Evolutionary conservation across 345 rosid species (phyloP).

Genomic region (Carallia brachiata): DNA sequence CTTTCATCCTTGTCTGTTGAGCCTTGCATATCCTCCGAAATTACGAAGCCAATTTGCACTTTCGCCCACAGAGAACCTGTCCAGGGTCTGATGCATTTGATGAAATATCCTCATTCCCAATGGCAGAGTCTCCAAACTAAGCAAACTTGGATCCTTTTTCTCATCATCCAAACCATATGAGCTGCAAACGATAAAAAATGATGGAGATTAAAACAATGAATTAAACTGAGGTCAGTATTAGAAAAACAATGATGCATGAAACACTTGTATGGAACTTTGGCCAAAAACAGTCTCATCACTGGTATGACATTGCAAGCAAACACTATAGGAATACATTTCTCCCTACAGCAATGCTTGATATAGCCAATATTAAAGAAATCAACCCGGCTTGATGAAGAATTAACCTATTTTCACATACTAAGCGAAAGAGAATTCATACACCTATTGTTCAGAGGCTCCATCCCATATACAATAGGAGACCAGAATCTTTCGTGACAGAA

Average conservation of each 20-base stretch:
- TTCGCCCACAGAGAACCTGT: conserved; percentile 46
- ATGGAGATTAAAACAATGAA: conserved; percentile 1
- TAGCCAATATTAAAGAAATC: neutral
- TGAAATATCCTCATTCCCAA: conserved; percentile 64
- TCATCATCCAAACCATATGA: conserved; percentile 77
- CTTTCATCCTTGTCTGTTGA: too few relatives aligned
- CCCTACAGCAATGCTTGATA: neutral
- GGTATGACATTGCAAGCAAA: neutral
- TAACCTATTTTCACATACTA: too few relatives aligned
- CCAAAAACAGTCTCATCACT: neutral
- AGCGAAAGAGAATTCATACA: too few relatives aligned
- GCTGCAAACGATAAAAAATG: conserved; percentile 35
- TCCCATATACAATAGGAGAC: too few relatives aligned
- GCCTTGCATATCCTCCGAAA: too few relatives aligned
- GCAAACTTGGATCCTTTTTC: conserved; percentile 21
- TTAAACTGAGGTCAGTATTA: neutral
- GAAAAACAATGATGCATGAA: neutral
- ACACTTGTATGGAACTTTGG: neutral
- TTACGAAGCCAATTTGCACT: too few relatives aligned
- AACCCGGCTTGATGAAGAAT: too few relatives aligned
- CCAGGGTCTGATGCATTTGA: conserved; percentile 69
- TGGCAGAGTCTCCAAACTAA: neutral
- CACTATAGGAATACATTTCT: neutral
- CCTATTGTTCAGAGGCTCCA: too few relatives aligned
- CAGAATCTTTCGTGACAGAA: too few relatives aligned